A percentile compares a stretch with the other conserved stretches of the same genome.
Conservation (phyloP, 202 grass and related monocot genomes). For the Miscanthus sacchariflorus region DNA sequence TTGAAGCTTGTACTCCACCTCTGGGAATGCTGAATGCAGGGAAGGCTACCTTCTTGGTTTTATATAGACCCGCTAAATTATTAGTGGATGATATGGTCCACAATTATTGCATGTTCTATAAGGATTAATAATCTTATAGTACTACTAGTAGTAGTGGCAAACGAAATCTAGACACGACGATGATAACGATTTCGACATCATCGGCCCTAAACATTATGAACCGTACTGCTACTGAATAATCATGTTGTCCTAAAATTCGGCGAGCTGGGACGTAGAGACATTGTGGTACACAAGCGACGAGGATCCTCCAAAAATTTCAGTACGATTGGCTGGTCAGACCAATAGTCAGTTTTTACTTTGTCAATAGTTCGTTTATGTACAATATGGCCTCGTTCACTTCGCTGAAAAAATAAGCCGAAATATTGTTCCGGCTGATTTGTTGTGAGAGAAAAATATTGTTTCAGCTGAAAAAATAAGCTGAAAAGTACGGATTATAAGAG, state of each 20-base stretch:
- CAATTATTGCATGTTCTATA: constrained; percentile 29
- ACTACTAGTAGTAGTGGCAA: background rate
- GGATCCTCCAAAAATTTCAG: background rate
- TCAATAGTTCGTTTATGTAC: background rate
- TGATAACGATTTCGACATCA: constrained; percentile 23
- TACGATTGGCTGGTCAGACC: background rate
- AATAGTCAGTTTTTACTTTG: background rate
- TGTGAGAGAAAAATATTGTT: no score
- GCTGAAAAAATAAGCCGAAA: no score
- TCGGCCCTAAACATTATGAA: background rate
- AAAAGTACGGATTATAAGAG: no score
- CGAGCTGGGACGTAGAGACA: background rate
- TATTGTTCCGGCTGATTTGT: no score
- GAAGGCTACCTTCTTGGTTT: constrained; percentile 41
- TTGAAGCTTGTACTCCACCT: constrained; percentile 34
- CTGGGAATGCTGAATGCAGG: constrained; percentile 23
- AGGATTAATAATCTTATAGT: constrained; percentile 22
- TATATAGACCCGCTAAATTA: constrained; percentile 49
- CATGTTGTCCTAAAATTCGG: background rate
- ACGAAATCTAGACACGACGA: constrained; percentile 45
- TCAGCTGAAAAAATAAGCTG: no score
- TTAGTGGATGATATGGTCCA: constrained; percentile 26
- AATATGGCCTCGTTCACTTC: no score
- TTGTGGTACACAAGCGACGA: background rate
- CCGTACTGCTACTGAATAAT: constrained; percentile 18